Conservation (phyloP, 768 basidiomycete species). For the Russula emetica region DNA sequence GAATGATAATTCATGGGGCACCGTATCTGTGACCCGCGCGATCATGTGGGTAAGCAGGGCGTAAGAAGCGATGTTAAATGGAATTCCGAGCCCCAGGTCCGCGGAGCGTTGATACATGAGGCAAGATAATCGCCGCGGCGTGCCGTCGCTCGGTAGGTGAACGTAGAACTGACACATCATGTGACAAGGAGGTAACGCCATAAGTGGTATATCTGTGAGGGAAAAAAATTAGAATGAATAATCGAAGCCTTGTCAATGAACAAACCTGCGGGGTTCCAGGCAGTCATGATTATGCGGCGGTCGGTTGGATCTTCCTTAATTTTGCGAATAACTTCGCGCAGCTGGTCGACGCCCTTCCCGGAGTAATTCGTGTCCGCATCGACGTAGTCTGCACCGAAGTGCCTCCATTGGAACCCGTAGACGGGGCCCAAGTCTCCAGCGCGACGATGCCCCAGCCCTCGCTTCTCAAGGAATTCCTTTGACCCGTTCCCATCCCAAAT, state of each 20-base stretch:
- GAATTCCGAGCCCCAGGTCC: constrained; percentile 94
- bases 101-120: constrained; percentile 98
- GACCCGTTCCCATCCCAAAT: constrained; percentile 99
- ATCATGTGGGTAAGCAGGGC: constrained; percentile 97
- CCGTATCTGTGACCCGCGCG: constrained; percentile 83
- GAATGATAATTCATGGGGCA: constrained; percentile 88
- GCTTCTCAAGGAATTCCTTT: constrained; percentile 75
- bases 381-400: constrained; percentile 82
- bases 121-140: constrained; percentile 77
- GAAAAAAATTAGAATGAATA: neutral
- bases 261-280: constrained; percentile 97
- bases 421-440: constrained; percentile 96
- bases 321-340: constrained; percentile 82
- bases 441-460: constrained; percentile 77
- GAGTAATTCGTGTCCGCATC: constrained; percentile 73
- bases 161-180: constrained; percentile 99
- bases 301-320: constrained; percentile 93
- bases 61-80: constrained; percentile 99
- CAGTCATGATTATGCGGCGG: constrained; percentile 88
- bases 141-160: constrained; percentile 61
- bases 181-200: constrained; percentile 98
- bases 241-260: constrained; percentile 4
- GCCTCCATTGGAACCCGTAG: constrained; percentile 96
- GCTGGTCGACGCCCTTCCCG: constrained; percentile 88
- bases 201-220: constrained; percentile 73